phyloP scores from a whole-genome alignment of 2,329 filamentous ascomycete species.

The Fusarium irregulare region DNA sequence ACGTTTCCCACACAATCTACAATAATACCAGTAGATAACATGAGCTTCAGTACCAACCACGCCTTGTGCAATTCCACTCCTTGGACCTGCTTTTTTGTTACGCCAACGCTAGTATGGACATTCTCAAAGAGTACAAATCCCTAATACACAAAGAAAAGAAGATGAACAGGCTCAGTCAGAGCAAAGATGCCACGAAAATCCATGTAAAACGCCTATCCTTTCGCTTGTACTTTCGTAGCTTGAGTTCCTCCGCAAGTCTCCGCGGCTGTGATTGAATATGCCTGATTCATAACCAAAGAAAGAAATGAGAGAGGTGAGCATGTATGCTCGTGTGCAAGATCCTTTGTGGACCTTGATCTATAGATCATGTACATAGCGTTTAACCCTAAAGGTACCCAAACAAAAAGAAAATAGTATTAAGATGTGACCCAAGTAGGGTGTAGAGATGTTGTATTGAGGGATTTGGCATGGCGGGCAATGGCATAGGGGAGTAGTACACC shows the following conservation, averaged over 20 bases:
- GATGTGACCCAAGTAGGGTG: conserved; percentile 14
- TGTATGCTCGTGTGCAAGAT: conserved; percentile 29
- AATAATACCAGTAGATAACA: conserved; percentile 3
- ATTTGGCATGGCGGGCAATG: neutral
- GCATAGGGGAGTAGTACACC: neutral
- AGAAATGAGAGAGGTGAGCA: conserved; percentile 15
- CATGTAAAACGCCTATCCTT: conserved; percentile 37
- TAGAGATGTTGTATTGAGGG: neutral
- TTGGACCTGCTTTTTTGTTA: conserved; percentile 45
- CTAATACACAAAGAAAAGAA: conserved; percentile 26
- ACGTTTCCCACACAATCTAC: conserved; percentile 11
- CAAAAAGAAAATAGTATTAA: conserved; percentile 34
- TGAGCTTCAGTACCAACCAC: conserved; percentile 20
- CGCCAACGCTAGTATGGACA: conserved; percentile 49
- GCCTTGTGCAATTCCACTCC: conserved; percentile 20
- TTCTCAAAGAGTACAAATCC: conserved; percentile 38
- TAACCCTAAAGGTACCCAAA: conserved; percentile 5
- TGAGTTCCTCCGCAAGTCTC: conserved; percentile 17
- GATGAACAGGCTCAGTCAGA: neutral
- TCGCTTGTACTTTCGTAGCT: conserved; percentile 29
- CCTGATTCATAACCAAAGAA: conserved; percentile 16
- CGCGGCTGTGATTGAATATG: conserved; percentile 25
- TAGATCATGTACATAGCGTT: conserved; percentile 41
- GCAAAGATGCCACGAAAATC: conserved; percentile 16
- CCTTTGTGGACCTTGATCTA: conserved; percentile 38